Evolutionary conservation across 345 rosid species (phyloP).

Genomic region (Reutealis trisperma): DNA sequence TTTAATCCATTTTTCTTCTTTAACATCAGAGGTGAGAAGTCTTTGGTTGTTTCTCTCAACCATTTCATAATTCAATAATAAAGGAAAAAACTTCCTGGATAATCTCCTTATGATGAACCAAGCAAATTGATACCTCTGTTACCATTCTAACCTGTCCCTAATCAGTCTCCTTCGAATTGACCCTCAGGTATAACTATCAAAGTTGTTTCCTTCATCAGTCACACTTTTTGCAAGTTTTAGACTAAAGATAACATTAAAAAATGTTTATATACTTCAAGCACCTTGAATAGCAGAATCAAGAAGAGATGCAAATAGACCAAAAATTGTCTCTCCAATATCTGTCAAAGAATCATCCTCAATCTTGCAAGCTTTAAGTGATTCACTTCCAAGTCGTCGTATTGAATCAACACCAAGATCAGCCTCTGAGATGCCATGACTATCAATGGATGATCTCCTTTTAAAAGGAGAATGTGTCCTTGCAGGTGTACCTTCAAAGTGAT

Average conservation of each 20-base stretch:
- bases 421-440: conserved; percentile 42
- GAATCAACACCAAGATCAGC: conserved; percentile 44
- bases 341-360: conserved; percentile 70
- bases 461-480: conserved; percentile 44
- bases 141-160: background rate
- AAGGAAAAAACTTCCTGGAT: background rate
- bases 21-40: background rate
- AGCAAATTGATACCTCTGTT: background rate
- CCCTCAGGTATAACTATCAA: background rate
- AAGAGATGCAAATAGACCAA: conserved; percentile 78
- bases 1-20: background rate
- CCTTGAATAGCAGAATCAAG: conserved; percentile 93
- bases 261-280: conserved; percentile 15
- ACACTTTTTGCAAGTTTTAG: background rate
- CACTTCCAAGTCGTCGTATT: conserved; percentile 50
- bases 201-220: background rate
- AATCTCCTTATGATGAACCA: background rate
- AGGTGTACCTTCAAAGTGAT: conserved; percentile 49
- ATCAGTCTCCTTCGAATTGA: background rate
- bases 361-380: conserved; percentile 75
- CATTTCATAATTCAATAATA: background rate
- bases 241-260: background rate
- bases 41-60: background rate
- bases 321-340: conserved; percentile 72
- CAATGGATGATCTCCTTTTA: conserved; percentile 50